These are phyloP conservation scores for Apiotrichum porosum DNA, from an alignment of 1,284 basidiomycete species.

Conservation along the genomic window DNA sequence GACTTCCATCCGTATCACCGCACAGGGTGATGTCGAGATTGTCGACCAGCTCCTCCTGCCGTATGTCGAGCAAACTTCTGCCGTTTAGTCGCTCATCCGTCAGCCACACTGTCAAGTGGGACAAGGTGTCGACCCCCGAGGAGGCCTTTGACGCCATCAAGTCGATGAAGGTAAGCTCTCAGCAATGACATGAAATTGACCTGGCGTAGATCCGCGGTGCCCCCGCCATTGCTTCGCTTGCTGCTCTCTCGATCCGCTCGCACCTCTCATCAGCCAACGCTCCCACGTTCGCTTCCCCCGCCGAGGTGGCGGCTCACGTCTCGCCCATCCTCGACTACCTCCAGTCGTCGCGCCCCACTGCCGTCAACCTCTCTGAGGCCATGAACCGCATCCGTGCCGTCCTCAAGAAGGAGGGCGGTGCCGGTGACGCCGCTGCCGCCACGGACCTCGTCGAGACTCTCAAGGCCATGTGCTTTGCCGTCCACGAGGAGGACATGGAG, in stretches of 20 bases:
- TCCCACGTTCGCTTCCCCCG: conserved; percentile 26
- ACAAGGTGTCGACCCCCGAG: conserved; percentile 65
- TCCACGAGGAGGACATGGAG: conserved; percentile 77
- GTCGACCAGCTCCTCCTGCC: conserved; percentile 79
- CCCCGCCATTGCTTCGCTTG: conserved; percentile 87
- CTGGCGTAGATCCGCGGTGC: conserved; percentile 71
- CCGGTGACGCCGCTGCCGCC: conserved; percentile 43
- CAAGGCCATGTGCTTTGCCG: conserved; percentile 53
- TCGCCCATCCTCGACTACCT: conserved; percentile 62
- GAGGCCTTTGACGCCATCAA: conserved; percentile 87
- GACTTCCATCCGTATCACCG: conserved; percentile 59
- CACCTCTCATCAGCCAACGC: conserved; percentile 42
- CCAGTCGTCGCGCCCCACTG: conserved; percentile 81
- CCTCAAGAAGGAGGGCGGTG: conserved; percentile 32
- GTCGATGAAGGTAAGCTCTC: conserved; percentile 74
- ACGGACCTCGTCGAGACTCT: conserved; percentile 57
- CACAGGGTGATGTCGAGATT: conserved; percentile 66
- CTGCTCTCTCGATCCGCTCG: conserved; percentile 69
- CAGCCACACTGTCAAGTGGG: conserved; percentile 65
- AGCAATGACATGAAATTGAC: not conserved
- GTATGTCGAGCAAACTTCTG: conserved; percentile 26
- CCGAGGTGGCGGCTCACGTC: conserved; percentile 24
- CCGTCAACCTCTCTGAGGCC: conserved; percentile 83
- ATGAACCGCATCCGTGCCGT: conserved; percentile 61
- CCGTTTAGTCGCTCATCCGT: not conserved